phyloP scores from a whole-genome alignment of 331 rosid genomes.

The Saraca asoca region DNA sequence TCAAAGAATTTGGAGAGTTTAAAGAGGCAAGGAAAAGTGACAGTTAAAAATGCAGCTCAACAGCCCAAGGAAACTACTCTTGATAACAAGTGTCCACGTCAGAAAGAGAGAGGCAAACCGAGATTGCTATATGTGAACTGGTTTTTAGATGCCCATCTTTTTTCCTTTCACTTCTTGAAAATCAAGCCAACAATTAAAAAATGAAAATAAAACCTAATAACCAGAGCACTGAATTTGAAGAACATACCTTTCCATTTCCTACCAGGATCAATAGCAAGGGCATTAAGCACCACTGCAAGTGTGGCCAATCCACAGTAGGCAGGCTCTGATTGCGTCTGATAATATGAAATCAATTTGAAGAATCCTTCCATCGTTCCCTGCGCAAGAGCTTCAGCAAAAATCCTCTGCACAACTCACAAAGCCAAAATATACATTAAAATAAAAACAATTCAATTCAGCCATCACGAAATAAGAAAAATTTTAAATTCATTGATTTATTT shows the following conservation, averaged over 20 bases:
- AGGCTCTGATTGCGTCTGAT: conserved; percentile 48
- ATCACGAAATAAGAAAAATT: background rate
- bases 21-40: background rate
- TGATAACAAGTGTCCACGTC: no score
- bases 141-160: no score
- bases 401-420: conserved; percentile 41
- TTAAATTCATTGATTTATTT: background rate
- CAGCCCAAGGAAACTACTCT: no score
- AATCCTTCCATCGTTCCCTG: conserved; percentile 82
- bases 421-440: background rate
- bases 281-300: conserved; percentile 80
- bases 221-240: background rate
- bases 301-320: conserved; percentile 86
- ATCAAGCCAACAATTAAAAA: background rate
- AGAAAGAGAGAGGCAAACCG: no score
- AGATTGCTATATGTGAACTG: no score
- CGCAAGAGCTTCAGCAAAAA: conserved; percentile 66
- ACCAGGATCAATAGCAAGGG: conserved; percentile 91
- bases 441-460: background rate
- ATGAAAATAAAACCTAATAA: background rate
- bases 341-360: conserved; percentile 74
- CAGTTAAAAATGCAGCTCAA: no score
- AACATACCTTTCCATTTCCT: conserved; percentile 88
- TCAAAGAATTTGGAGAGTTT: background rate
- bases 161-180: background rate